These are phyloP conservation scores for Suillus clintonianus DNA, from an alignment of 768 basidiomycete species.

Conservation along the genomic window DNA sequence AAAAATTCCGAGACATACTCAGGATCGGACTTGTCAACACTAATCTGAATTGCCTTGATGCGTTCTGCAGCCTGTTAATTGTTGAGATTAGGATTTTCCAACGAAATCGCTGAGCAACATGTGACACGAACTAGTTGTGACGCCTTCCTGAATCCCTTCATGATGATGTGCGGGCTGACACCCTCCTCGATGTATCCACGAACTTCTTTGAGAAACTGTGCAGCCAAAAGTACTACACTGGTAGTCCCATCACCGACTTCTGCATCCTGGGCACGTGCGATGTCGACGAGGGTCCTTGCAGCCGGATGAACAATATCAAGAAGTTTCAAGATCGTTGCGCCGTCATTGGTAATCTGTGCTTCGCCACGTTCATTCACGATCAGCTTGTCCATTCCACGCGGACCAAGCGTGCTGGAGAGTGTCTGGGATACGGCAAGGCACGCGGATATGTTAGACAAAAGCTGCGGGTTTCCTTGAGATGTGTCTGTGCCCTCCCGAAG, in stretches of 20 bases:
- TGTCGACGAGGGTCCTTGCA: conserved; percentile 96
- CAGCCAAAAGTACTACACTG: conserved; percentile 91
- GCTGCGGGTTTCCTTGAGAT: conserved; percentile 90
- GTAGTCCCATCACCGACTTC: conserved; percentile 99
- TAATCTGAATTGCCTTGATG: conserved; percentile 88
- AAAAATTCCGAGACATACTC: conserved; percentile 57
- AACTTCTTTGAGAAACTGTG: conserved; percentile 92
- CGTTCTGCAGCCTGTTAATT: conserved; percentile 71
- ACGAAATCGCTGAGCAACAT: conserved; percentile 5
- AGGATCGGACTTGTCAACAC: conserved; percentile 85
- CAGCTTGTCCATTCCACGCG: conserved; percentile 98
- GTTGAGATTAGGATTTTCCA: conserved; percentile 7
- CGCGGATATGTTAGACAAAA: conserved; percentile 94
- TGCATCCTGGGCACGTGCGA: conserved; percentile 96
- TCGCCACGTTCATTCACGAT: conserved; percentile 93
- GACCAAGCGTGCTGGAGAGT: conserved; percentile 93
- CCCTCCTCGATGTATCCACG: conserved; percentile 93
- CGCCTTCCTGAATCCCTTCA: conserved; percentile 92
- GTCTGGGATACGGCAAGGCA: conserved; percentile 93
- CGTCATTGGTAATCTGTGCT: conserved; percentile 99
- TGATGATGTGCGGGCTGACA: conserved; percentile 95
- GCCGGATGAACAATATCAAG: conserved; percentile 98
- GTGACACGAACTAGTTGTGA: conserved; percentile 66
- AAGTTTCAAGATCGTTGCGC: conserved; percentile 96
- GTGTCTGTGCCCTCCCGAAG: conserved; percentile 95